Base-by-base conservation (phyloP, 2,329 filamentous ascomycete genomes). In the Chaetomiaceae sp. region DNA sequence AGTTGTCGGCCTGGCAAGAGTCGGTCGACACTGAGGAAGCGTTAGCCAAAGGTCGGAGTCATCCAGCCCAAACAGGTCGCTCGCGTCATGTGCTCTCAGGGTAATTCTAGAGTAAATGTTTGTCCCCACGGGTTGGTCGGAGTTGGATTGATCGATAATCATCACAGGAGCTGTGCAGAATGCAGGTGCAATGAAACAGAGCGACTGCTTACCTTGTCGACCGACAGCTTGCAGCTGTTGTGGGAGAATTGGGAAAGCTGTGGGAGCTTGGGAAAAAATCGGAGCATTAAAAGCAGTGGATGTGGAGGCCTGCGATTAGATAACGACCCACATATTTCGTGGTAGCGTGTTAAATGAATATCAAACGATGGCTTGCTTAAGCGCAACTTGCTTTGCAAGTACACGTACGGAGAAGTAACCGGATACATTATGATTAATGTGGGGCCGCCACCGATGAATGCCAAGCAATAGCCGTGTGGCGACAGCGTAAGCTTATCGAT, bases 91-190 rank as follows among this genome's bases (percentile, higher is more conserved):
- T 60, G 67, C 73, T 73, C 71, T 80, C 76, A 79, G 76, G 59
- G 68, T 74, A 72, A 71, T 74, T 73, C 67, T 75, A 70, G 61
- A 73, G 66, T 66, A 66, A 62, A 65, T 61, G 65, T 51, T 59
- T 56, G 64, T 78, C 75, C 76, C 76, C 77, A 80, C 71, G 66
- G 62, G 59, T 60, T 69, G 65, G 75, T 80, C 74, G 73, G 75
- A 73, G 67, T 79, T 80, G 76, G 76, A 80, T 79, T 79, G 75
- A 78, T 79, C 74, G 65, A 66, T 63, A 65, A 62, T 73, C 70
- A 66, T 74, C 70, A 71, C 56, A 55, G 67, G 62, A 68, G 64
- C 48, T 41, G 36, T 38, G 34, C 41, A 38, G 27, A 22, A 20
- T 26, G 49, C 11, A 45, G 22, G 18, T 24, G 42, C 45, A 41